Evolutionary conservation across 176 grass and related monocot species (phyloP), one percentile per base, ranked within the genome.

Genomic region (Phoenix roebelenii): DNA sequence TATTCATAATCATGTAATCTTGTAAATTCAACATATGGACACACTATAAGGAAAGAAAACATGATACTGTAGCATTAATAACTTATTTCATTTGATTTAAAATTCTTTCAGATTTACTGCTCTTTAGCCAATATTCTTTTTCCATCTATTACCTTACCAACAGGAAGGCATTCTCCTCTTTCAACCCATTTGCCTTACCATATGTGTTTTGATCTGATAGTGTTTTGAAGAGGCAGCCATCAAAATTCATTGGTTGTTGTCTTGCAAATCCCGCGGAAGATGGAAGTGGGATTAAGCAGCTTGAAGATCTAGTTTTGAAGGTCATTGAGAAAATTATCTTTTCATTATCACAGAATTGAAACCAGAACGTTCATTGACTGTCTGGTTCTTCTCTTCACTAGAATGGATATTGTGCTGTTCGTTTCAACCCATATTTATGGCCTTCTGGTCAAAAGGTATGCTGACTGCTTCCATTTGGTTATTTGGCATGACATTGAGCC

Each of bases 401-500:
- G 85, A 82, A 89, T 64, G 82, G 87, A 55, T 89, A 89, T 68
- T 67, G 74, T 18, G 90, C 82, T 52, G 85, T 95, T 32, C 73
- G 90, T 57, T 95, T 95, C 73, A 95, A 95, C 71, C 82, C 85
- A 5, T 85, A 81, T 64, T 81, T 95, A 50, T 95, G 90, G 90
- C 76, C 90, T 53, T 86, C 85, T 26, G 70, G 73, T 70, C 85
- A 95, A 89, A 95, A 95, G 90, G 85, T 95, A 64, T 70, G 69
- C n/a, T 35, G 10, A 44, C 35, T 52, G 15, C 16, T 7, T 55
- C 25, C 25, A 22, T 49, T 57, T 39, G 23, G 60, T 78, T 23
- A 20, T 44, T 44, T 44, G 9, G 35, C 35, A 44, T 44, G 35
- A 44, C 10, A 44, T 14, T 44, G 35, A 44, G 10, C 35, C 7